These are phyloP conservation scores for Fusarium temperatum DNA, from an alignment of 2,329 filamentous ascomycete species.

Conservation along the genomic window DNA sequence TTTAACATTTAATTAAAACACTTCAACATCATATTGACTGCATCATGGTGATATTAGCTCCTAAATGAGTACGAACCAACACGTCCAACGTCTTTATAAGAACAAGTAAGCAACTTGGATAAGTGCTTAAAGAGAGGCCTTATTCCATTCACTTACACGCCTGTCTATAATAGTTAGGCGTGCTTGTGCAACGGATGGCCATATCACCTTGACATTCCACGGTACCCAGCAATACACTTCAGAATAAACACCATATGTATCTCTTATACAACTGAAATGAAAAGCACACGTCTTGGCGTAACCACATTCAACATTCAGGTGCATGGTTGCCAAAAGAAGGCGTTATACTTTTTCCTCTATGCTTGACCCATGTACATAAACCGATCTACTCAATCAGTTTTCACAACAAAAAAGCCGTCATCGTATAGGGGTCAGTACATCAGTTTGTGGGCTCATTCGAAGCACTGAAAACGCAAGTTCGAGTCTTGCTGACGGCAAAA, in stretches of 20 bases:
- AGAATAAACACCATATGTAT: background rate
- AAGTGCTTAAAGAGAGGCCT: background rate
- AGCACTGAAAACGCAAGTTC: slow-evolving; percentile 40
- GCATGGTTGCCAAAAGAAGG: background rate
- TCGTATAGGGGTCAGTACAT: slow-evolving; percentile 39
- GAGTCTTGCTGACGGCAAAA: slow-evolving; percentile 38
- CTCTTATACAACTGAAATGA: too few relatives aligned
- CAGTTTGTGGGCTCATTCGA: slow-evolving; percentile 34
- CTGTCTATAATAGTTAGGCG: background rate
- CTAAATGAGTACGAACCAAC: background rate
- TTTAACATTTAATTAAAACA: slow-evolving; percentile 26
- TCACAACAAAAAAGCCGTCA: slow-evolving; percentile 25
- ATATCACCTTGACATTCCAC: background rate
- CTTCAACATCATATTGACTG: background rate
- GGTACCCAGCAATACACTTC: background rate
- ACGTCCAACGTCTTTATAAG: background rate
- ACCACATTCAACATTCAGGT: background rate
- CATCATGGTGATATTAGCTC: background rate
- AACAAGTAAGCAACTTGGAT: background rate
- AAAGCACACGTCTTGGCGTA: background rate
- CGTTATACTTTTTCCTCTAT: background rate
- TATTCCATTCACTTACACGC: background rate
- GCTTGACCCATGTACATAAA: background rate
- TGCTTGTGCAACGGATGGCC: background rate
- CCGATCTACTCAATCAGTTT: accelerated